phyloP scores from a whole-genome alignment of 2,329 filamentous ascomycete species.

The Cladophialophora yegresii region DNA sequence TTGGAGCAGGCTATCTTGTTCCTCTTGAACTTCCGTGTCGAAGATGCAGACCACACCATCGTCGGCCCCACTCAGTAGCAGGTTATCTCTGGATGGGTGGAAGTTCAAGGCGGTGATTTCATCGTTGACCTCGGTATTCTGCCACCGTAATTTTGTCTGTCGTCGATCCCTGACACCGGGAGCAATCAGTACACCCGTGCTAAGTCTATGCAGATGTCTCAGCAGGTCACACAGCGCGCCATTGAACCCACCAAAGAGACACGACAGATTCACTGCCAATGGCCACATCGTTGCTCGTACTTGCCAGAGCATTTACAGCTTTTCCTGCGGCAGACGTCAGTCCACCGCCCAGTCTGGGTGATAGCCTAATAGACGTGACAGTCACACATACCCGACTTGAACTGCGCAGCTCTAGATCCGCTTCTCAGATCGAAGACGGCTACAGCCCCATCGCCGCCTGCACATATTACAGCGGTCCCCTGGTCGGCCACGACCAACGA shows the following conservation, averaged over 20 bases:
- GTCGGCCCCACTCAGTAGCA: slow-evolving; percentile 63
- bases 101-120: slow-evolving; percentile 62
- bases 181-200: background rate
- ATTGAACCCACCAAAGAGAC: slow-evolving; percentile 33
- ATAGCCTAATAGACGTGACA: background rate
- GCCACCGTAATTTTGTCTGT: slow-evolving; percentile 33
- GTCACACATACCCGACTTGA: slow-evolving; percentile 28
- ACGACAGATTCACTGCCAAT: slow-evolving; percentile 35
- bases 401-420: slow-evolving; percentile 18
- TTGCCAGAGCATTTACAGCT: slow-evolving; percentile 32
- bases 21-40: slow-evolving; percentile 57
- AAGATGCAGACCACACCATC: slow-evolving; percentile 66
- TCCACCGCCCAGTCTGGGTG: background rate
- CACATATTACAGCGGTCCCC: slow-evolving; percentile 28
- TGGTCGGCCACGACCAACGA: slow-evolving; percentile 29
- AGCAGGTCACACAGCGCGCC: background rate
- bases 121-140: slow-evolving; percentile 54
- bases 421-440: slow-evolving; percentile 33
- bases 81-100: slow-evolving; percentile 54
- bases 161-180: slow-evolving; percentile 44
- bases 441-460: slow-evolving; percentile 32
- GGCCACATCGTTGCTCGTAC: slow-evolving; percentile 29
- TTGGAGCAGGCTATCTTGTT: slow-evolving; percentile 64
- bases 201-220: too few relatives aligned
- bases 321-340: slow-evolving; percentile 19